Evolutionary conservation across 2,329 filamentous ascomycete genomes (phyloP), one percentile per base, ranked within the genome.

Genomic region (Arthrobotrys entomopaga): DNA sequence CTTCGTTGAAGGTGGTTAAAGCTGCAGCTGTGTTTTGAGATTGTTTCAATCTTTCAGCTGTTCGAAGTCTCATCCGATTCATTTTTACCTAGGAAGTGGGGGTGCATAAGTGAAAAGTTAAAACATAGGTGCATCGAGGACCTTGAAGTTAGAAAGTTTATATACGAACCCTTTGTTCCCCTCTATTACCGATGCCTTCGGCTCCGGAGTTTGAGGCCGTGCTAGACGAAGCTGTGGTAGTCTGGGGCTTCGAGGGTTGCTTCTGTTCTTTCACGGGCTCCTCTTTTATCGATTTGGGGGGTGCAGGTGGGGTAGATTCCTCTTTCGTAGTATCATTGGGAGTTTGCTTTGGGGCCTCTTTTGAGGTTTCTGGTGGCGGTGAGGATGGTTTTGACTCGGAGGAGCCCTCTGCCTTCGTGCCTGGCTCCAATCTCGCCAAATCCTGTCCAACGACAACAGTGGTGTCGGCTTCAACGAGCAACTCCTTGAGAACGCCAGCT

Each of bases 41-140:
- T 82, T 99, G 95, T 88, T 99, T 99, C 77, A 99, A 87, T 79
- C 95, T 93, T 85, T 99, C 95, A 58, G 95, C 92, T 79, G 98
- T 99, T 76, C 95, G 90, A 75, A 98, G 88, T 77, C 95, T 93
- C 95, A 99, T 99, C 77, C 95, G 92, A 86, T 98, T 98, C 95
- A 99, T 99, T 87, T 99, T 99, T 80, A 98, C 92, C 91, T 95
- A 79, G 65, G 10, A 26, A 60, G 76, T 60, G 10, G n/a, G n/a
- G 42, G 29, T 34, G 6, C 57, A 76, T 40, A 10, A 26, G 15
- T 22, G 1, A 34, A 8, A 8, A 0, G 4, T 64, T 26, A 50
- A 26, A n/a, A 20, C n/a, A 10, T 22, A 19, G 19, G 20, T 38
- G 11, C 3, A 11, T 19, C 7, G 20, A 11, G 13, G 42, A 1